Base-by-base conservation (phyloP, 2,329 filamentous ascomycete genomes). In the Lachnellula arida region DNA sequence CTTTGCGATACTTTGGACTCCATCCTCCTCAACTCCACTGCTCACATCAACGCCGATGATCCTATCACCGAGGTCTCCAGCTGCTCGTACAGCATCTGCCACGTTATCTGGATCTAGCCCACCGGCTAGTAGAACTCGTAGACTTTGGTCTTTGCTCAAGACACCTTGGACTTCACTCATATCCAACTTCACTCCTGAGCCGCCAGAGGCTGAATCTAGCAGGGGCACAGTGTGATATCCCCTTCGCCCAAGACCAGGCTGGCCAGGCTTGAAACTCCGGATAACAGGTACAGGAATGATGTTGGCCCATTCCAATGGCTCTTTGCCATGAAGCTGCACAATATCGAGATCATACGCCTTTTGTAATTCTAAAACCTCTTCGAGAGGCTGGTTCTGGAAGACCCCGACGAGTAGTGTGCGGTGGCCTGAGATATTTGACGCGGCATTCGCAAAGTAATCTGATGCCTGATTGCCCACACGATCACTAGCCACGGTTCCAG, bases 271-370 rank as follows among this genome's bases (percentile, higher is more conserved):
- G 74, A 97, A 99, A 49, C 87, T 88, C 62, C 85, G 86, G 61
- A 99, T 85, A 5, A 99, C 92, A 0, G 94, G 94, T 0, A 97
- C 91, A 1, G 94, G 92, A 49, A 99, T 91, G n/a, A 88, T 74
- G 46, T 75, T 81, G 1, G 92, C 87, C 92, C 93, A 99, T 70
- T 99, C 94, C 4, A 97, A 67, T 2, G 94, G 93, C 70, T 99
- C 95, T 47, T 87, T 81, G 8, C 94, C 95, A 68, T 99, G 94
- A 2, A 99, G 81, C 70, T 99, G 94, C 6, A 99, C 89, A 52
- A 96, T 76, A 69, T 99, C 94, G 44, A 99, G 81, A 46, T 81
- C 78, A 62, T 96, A 85, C 12, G 85, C 77, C 61, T 82, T 82
- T 65, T 95, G 89, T 70, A 93, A 84, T 60, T 86, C 81, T 50